Base-by-base conservation (phyloP, 495 filamentous ascomycete species). In the Pyrenula aspistea region DNA sequence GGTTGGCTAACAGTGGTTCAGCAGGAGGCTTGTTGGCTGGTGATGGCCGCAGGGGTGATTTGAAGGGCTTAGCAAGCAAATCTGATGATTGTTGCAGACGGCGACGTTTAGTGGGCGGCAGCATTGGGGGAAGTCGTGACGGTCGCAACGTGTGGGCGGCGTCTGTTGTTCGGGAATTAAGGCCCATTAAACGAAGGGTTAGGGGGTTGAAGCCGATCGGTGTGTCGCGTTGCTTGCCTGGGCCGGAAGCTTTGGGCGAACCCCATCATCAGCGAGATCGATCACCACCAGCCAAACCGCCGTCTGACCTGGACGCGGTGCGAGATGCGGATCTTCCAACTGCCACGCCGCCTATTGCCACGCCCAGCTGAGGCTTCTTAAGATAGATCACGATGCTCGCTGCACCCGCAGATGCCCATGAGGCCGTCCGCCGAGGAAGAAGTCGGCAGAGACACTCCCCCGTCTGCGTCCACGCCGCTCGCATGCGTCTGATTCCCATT, bases 31-130 rank as follows among this genome's bases (percentile, higher is more conserved):
- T 42, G 31, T 42, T 42, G 31, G 31, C 31, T 8, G 31, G 4
- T 8, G 50, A 20, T 52, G 50, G 19, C 8, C 68, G 77, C 50
- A 86, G 70, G 8, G 84, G 84, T 2, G 84, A 86, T 64, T 81
- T 83, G 75, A 88, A 88, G 2, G 85, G 85, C 59, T 82, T 82
- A 52, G 74, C 73, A 3, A 88, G 75, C 1, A 77, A 71, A 4
- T 71, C 65, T 21, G 74, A 59, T 24, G 75, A 73, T 25, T 70
- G 61, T 49, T 79, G 69, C 42, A 83, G 65, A 57, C 81, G 78
- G 54, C 83, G 80, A 10, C 80, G 77, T 67, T 87, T 87, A 54
- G 60, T 61, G 52, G 60, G 31, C 15, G 31, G 31, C 8, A 42
- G 4, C 8, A 42, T n/a, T 42, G 31, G 31, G 31, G 8, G 31